Base-by-base conservation (phyloP, 306 rosid genomes). In the Morella rubra region DNA sequence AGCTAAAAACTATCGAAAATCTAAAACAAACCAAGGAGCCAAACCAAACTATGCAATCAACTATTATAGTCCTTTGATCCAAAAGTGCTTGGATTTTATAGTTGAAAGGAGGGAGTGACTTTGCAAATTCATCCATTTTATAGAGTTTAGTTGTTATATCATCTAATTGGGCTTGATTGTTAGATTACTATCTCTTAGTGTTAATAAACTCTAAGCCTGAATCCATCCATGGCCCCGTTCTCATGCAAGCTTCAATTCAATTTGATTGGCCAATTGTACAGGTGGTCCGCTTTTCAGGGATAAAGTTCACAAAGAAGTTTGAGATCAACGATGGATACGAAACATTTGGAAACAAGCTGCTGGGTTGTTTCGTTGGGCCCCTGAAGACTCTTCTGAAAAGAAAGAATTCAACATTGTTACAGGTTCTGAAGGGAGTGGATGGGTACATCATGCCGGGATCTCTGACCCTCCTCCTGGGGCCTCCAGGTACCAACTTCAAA, bases 361-460 rank as follows among this genome's bases (percentile, higher is more conserved):
- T 51, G 19, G 49, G 11, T 5, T 71, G 75, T 51, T 71, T 71
- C 40, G 60, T 71, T 9, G 62, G 24, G 32, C 62, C 62, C 45
- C 61, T 71, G 44, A 71, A 71, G 62, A 71, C 62, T 51, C 46
- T 71, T 32, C 44, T 71, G 24, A 2, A 50, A 13, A 51, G 15
- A 20, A 71, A 71, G 42, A 52, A 24, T 0, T 52, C 62, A 71
- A 71, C n/a, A 3, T 16, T 46, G 61, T 9, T 51, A 47, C 49
- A 37, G 1, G 52, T 71, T 71, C 75, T 71, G 9, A 71, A 52
- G 49, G 75, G 75, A 15, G 49, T 51, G 10, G 75, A 51, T 51
- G 75, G 47, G 62, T 71, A 71, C 37, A 52, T 71, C 46, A 51
- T 71, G 75, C 61, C 49, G 16, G n/a, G 75, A 16, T 71, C 61